Evolutionary conservation across 106 monocot species (phyloP), one percentile per base, ranked within the genome.

Genomic region (Chionographis japonica): DNA sequence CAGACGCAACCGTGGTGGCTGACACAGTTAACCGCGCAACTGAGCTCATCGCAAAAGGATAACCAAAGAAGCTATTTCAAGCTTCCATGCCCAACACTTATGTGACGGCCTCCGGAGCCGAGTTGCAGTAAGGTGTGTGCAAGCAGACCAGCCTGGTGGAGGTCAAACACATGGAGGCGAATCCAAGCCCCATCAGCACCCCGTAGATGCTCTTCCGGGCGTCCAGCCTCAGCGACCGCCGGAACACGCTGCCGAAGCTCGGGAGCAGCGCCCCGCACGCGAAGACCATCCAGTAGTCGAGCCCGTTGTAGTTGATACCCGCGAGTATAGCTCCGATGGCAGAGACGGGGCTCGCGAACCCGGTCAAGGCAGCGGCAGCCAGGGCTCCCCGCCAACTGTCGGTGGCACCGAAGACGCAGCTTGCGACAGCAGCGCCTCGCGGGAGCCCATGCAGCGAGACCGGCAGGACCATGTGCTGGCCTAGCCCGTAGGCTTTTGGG

Each of bases 121-220:
- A 92, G 75, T 98, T 98, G 62, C 97, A 98, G 68, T 98, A 98
- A 50, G 92, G 87, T 4, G 97, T 98, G 60, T 98, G 92, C 56
- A 98, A 68, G 77, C 97, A 98, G 37, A 98, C 92, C 76, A 98
- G 60, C 60, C 80, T 81, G 12, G 97, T 98, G 3, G 92, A 98
- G 74, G 75, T 98, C 69, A 98, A 75, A 64, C 97, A 98, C 12
- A 81, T 12, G 14, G 69, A 82, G 4, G 92, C 89, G 63, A 98
- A 85, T 41, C 76, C 89, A 17, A 85, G 66, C 49, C 97, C 97
- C 66, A 90, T 73, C 46, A 93, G 40, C 3, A 98, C 58, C 52
- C 97, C 97, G 65, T 76, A 90, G 40, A 73, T n/a, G 61, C 83
- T 85, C 74, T 74, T 89, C 18, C 69, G 75, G 9, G 68, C 56